Percentiles rank a stretch among this genome's conserved stretches.
These are phyloP conservation scores for Thalassiosira profunda DNA, from an alignment of 108 stramenopile genomes.

Conservation along the genomic window DNA sequence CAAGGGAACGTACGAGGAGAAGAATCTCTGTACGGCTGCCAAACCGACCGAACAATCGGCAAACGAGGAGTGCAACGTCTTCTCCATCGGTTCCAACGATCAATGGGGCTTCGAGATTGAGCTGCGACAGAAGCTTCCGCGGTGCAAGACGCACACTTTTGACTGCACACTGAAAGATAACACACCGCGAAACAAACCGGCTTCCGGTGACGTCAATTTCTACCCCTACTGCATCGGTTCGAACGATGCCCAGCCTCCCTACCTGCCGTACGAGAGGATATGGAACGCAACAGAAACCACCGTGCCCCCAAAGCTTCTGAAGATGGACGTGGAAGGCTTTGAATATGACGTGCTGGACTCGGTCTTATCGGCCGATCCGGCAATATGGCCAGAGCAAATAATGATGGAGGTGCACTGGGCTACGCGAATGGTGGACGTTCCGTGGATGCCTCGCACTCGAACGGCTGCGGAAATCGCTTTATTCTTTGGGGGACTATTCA, in stretches of 20 bases:
- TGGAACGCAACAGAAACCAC: slow-evolving; percentile 9
- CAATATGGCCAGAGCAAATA: slow-evolving; percentile 42
- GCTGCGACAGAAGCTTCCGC: slow-evolving; percentile 6
- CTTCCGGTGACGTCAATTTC: slow-evolving; percentile 14
- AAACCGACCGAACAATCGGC: not conserved
- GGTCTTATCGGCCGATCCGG: slow-evolving; percentile 6
- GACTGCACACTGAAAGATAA: slow-evolving; percentile 26
- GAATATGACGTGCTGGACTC: slow-evolving; percentile 37
- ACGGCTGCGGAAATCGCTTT: slow-evolving; percentile 41
- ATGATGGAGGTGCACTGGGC: slow-evolving; percentile 55
- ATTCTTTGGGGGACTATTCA: slow-evolving; percentile 33
- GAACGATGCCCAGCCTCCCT: slow-evolving; percentile 6
- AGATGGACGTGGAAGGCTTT: slow-evolving; percentile 43
- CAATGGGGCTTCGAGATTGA: slow-evolving; percentile 35
- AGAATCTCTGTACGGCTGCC: slow-evolving; percentile 15
- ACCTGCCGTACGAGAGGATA: slow-evolving; percentile 15
- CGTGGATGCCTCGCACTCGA: slow-evolving; percentile 39
- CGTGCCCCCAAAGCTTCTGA: slow-evolving; percentile 20
- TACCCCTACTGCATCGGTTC: slow-evolving; percentile 37
- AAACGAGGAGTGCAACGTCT: slow-evolving; percentile 14
- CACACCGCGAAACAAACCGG: slow-evolving; percentile 6
- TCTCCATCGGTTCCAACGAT: slow-evolving; percentile 31
- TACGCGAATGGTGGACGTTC: slow-evolving; percentile 51
- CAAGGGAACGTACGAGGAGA: slow-evolving; percentile 17
- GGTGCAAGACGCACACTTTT: slow-evolving; percentile 23